These are phyloP conservation scores for Pichia deserticola DNA, from an alignment of 805 yeast species.

Conservation along the genomic window DNA sequence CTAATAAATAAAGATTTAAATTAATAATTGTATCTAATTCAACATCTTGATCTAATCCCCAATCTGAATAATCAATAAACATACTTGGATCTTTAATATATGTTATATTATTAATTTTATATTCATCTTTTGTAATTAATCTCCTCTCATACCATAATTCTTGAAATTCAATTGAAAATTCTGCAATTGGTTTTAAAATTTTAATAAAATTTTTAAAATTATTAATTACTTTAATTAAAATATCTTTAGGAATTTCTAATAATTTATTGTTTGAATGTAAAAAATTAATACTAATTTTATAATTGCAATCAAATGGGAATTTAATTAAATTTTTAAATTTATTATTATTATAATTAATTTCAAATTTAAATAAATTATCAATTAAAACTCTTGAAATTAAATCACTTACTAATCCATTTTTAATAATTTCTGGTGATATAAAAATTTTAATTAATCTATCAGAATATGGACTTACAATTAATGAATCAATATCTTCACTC, in stretches of 20 bases:
- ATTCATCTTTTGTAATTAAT: constrained; percentile 17
- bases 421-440: constrained; percentile 23
- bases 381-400: constrained; percentile 32
- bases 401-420: constrained; percentile 27
- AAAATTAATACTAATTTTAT: constrained; percentile 71
- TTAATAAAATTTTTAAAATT: constrained; percentile 47
- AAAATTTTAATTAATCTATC: constrained; percentile 28
- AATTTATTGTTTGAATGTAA: constrained; percentile 63
- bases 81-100: constrained; percentile 57
- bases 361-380: constrained; percentile 30
- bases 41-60: constrained; percentile 50
- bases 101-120: constrained; percentile 17
- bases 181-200: constrained; percentile 46
- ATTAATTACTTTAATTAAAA: constrained; percentile 26
- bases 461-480: constrained; percentile 32
- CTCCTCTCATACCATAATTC: constrained; percentile 59
- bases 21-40: constrained; percentile 61
- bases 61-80: constrained; percentile 76
- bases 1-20: constrained; percentile 62
- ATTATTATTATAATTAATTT: constrained; percentile 15
- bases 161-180: constrained; percentile 74
- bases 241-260: constrained; percentile 68
- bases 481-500: constrained; percentile 19
- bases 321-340: constrained; percentile 24
- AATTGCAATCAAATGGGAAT: constrained; percentile 54